phyloP scores from a whole-genome alignment of 2,329 filamentous ascomycete genomes.

The Venturia carpophila region DNA sequence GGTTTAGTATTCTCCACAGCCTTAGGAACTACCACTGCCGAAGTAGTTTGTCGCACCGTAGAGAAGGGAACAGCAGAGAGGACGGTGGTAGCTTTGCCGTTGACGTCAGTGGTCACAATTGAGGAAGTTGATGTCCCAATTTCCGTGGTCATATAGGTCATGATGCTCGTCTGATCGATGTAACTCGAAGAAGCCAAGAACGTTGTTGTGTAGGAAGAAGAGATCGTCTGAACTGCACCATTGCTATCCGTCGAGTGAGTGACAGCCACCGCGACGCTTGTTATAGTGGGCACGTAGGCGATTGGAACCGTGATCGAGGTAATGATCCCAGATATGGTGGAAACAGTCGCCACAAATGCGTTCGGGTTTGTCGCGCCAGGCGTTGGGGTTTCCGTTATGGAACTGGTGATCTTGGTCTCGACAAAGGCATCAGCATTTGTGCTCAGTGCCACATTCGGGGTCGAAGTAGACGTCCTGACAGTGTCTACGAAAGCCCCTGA shows the following conservation, averaged over 20 bases:
- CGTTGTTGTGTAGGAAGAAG: not conserved
- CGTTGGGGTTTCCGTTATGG: not conserved
- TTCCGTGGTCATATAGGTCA: not conserved
- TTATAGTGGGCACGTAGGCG: conserved; percentile 6
- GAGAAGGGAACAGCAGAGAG: not conserved
- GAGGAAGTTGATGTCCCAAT: not conserved
- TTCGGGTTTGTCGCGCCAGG: not conserved
- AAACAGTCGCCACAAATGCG: not conserved
- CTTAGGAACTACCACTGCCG: not conserved
- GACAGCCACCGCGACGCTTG: not conserved
- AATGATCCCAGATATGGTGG: not conserved
- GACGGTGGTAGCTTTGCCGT: conserved; percentile 10
- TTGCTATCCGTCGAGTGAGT: not conserved
- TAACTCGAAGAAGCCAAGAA: not conserved
- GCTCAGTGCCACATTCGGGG: not conserved
- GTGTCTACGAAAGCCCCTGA: not conserved
- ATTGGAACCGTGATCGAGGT: not conserved
- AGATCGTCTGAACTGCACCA: not conserved
- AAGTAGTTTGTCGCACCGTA: not conserved
- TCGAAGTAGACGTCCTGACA: not conserved
- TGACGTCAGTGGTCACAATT: not conserved
- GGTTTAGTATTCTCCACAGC: not conserved
- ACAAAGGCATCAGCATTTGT: not conserved
- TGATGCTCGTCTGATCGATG: not conserved
- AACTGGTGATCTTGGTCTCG: not conserved